Evolutionary conservation across 116 monocot species (phyloP), one percentile per base, ranked within the genome.

Genomic region (Trichopus zeylanicus): DNA sequence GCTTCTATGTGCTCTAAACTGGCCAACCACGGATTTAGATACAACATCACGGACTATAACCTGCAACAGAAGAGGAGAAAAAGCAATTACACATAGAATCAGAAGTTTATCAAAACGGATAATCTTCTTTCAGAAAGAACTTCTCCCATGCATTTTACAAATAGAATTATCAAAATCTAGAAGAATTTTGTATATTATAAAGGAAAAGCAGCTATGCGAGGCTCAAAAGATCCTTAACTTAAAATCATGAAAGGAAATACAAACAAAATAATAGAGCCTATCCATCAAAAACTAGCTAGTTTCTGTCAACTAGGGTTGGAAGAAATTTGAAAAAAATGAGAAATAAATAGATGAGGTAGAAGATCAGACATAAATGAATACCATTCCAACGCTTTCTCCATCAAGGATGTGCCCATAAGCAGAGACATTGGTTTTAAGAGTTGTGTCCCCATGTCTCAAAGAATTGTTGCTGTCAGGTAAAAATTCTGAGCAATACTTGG

Each of bases 11-110:
- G 87, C 82, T 63, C 67, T 67, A 47, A 87, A 81, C 67, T 87
- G 87, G 57, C 78, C 87, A 16, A 87, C 56, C 13, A 87, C 56
- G 57, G 66, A 66, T 57, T 81, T 87, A 3, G 75, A 78, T 57
- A 82, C 73, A 57, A 87, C 73, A 53, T 87, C 87, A 30, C 87
- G 72, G 18, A 87, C 73, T 35, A 87, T 87, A 29, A 82, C 81
- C 81, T 86, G 78, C 31, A 15, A 18, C 16, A 26, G 0, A 55
- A 64, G 19, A 38, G 38, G 24, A 46, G 26, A 57, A 33, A 26
- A 46, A 6, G 37, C 3, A 7, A 52, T n/a, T n/a, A n/a, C n/a
- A 49, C 7, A 51, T 29, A 51, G 18, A 32, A 9, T 31, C 3
- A 16, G n/a, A 42, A 42, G n/a, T 13, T 42, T n/a, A 42, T 13